These are phyloP conservation scores for Diaporthe vaccinii DNA, from an alignment of 2,329 filamentous ascomycete genomes.

Conservation along the genomic window DNA sequence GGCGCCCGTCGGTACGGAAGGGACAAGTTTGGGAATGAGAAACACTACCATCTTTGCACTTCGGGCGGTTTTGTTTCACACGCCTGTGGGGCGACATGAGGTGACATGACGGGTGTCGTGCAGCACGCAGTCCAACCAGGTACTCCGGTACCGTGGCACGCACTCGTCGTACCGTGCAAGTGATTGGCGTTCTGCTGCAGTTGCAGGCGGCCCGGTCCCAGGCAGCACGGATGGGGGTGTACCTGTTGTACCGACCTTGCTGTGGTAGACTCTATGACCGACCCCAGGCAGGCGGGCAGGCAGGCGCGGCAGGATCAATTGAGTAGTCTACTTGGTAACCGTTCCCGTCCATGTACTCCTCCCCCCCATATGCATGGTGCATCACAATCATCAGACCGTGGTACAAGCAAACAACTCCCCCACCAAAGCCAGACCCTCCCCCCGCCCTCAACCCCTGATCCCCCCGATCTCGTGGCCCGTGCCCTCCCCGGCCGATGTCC, in stretches of 20 bases:
- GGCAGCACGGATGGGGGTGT: neutral
- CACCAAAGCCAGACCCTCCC: neutral
- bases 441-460: neutral
- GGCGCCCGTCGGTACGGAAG: neutral
- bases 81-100: slow-evolving; percentile 19
- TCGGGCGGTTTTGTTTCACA: slow-evolving; percentile 21
- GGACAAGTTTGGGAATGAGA: neutral
- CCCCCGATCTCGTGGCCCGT: slow-evolving; percentile 24
- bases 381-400: slow-evolving; percentile 11
- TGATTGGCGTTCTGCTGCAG: neutral
- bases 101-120: slow-evolving; percentile 8
- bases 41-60: neutral
- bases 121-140: neutral
- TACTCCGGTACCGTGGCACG: neutral
- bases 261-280: too few species aligned
- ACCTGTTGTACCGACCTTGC: too few species aligned
- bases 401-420: slow-evolving; percentile 1
- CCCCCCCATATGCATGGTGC: neutral
- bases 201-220: slow-evolving; percentile 12
- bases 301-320: neutral
- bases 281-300: neutral
- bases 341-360: neutral
- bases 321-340: neutral
- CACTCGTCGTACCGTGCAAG: neutral
- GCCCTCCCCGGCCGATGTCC: slow-evolving; percentile 23